Base-by-base conservation (phyloP, 352 stramenopile species). In the Phytopythium litorale region DNA sequence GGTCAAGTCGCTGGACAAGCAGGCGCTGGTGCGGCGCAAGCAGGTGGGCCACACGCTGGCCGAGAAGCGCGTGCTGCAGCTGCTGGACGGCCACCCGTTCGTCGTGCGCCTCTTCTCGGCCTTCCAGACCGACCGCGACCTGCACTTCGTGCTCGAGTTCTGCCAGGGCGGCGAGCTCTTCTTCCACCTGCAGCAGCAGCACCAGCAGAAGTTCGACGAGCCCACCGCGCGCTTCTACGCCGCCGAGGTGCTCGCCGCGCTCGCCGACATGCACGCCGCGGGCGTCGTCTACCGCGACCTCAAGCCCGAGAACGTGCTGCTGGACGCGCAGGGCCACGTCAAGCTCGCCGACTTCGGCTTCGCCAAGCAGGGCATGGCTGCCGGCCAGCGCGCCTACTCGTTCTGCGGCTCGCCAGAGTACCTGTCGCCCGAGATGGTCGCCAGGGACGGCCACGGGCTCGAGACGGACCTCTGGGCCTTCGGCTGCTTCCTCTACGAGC, bases 221-320 rank as follows among this genome's bases (percentile, higher is more conserved):
- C 50, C 58, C 9, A 78, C 79, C 16, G 78, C 82, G 11, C 56
- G 72, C 25, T 94, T 94, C 60, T 94, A 94, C 68, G 81, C 83
- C 28, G 85, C 79, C 1, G 85, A 94, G 64, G 84, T 94, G 66
- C 74, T 79, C 13, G 62, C 73, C n/a, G 82, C 81, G 38, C 66
- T 94, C 23, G 53, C 65, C 7, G 81, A 76, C 49, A 64, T 94
- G 32, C 85, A 94, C 62, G 37, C 67, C 2, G 58, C 67, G 21
- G 71, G 65, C 15, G 63, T 79, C 55, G 63, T 90, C 23, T 90
- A 92, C 62, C 92, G 48, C 5, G 97, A 99, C 83, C 75, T 99
- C 8, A 99, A 99, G 70, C 97, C 97, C 0, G 98, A 99, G 76
- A 99, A 99, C 73, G 93, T 99, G 25, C 69, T 99, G 46, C 73